These are phyloP conservation scores for Claviceps pusilla DNA, from an alignment of 2,329 filamentous ascomycete species.

Conservation along the genomic window DNA sequence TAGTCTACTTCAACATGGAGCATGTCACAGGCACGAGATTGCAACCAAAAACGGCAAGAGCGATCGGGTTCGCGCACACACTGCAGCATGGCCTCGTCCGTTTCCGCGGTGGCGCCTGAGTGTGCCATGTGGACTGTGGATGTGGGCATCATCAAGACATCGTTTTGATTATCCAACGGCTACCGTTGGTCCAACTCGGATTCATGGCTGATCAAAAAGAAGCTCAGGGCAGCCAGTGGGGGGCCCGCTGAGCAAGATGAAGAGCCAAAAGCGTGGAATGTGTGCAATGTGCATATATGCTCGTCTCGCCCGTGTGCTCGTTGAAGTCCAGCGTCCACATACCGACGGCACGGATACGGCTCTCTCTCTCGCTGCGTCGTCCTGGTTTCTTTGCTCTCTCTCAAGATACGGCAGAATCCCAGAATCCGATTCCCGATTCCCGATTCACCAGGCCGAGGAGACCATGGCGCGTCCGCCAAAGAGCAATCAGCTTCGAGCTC, in stretches of 20 bases:
- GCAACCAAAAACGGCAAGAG: not conserved
- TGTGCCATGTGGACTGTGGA: no score
- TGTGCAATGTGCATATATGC: not conserved
- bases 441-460: not conserved
- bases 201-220: not conserved
- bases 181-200: not conserved
- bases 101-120: not conserved
- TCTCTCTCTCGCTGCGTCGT: not conserved
- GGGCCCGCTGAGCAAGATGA: not conserved
- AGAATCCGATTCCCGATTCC: not conserved
- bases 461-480: constrained; percentile 15
- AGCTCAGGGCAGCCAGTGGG: not conserved
- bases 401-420: not conserved
- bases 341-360: not conserved
- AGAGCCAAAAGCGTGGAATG: not conserved
- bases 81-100: not conserved
- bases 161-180: not conserved
- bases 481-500: constrained; percentile 13
- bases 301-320: not conserved
- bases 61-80: not conserved
- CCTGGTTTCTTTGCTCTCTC: not conserved
- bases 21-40: not conserved
- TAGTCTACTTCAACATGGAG: not conserved
- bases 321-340: not conserved
- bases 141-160: not conserved